Percentiles rank a stretch among this genome's conserved stretches.
Evolutionary conservation across 768 basidiomycete species (phyloP).

Genomic region (Leccinum broughii): DNA sequence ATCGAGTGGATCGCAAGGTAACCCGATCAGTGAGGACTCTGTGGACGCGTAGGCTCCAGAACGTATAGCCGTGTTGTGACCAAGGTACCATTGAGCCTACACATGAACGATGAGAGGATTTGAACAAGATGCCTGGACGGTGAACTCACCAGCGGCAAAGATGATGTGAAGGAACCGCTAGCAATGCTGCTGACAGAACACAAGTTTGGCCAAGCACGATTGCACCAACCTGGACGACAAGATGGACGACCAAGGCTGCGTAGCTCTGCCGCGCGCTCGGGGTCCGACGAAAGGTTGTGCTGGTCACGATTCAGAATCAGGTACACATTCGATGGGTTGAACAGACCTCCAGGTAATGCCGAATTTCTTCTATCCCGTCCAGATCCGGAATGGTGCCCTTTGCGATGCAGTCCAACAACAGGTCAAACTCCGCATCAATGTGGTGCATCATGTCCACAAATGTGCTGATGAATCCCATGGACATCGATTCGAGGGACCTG

Average conservation of each 20-base stretch:
- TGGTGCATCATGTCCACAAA: background rate
- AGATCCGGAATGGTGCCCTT: background rate
- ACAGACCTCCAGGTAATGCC: conserved; percentile 5
- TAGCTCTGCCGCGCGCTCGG: conserved; percentile 11
- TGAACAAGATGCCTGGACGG: too few relatives aligned
- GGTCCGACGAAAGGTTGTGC: conserved; percentile 8
- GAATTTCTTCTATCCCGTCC: conserved; percentile 7
- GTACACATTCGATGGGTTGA: background rate
- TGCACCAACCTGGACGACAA: too few relatives aligned
- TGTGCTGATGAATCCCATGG: background rate
- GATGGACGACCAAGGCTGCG: conserved; percentile 14
- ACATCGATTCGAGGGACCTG: background rate
- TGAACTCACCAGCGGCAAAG: too few relatives aligned
- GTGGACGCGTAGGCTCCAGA: background rate
- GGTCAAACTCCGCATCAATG: background rate
- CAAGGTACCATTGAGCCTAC: conserved; percentile 13
- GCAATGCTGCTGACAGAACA: too few relatives aligned
- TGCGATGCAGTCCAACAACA: background rate
- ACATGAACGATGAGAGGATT: background rate
- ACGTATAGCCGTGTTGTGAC: background rate
- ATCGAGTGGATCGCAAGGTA: too few relatives aligned
- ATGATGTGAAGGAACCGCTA: too few relatives aligned
- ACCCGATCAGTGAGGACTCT: too few relatives aligned
- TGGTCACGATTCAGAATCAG: background rate
- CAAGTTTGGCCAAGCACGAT: too few relatives aligned